A percentile compares a stretch with the other conserved stretches of the same genome.
Conservation (phyloP, 2,329 filamentous ascomycete species). For the Elsinoe batatas region DNA sequence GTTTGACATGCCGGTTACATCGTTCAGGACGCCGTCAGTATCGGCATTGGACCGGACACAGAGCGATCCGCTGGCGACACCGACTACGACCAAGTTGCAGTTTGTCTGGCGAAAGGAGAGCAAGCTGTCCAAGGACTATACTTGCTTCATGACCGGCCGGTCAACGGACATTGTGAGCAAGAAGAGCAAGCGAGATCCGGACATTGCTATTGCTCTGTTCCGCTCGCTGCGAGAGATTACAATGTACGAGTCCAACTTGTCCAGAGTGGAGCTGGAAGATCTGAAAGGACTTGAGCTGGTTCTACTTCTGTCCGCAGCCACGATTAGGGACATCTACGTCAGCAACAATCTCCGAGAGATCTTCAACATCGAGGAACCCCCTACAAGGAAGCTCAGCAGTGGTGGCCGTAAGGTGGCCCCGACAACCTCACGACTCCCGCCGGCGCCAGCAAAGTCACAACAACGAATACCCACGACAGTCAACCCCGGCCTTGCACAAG, state of each 20-base stretch:
- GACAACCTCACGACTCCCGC: slow-evolving; percentile 18
- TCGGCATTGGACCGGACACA: slow-evolving; percentile 69
- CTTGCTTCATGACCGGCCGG: slow-evolving; percentile 75
- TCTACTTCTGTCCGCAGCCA: slow-evolving; percentile 51
- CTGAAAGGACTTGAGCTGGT: slow-evolving; percentile 85
- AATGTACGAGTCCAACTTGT: slow-evolving; percentile 87
- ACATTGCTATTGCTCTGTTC: slow-evolving; percentile 90
- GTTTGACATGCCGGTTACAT: slow-evolving; percentile 81
- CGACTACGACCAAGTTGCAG: slow-evolving; percentile 57
- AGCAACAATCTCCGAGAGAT: slow-evolving; percentile 54
- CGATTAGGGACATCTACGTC: slow-evolving; percentile 54
- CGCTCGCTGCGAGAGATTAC: slow-evolving; percentile 67
- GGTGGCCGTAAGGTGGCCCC: slow-evolving; percentile 22
- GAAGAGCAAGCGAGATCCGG: slow-evolving; percentile 77
- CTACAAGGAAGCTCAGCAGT: slow-evolving; percentile 19
- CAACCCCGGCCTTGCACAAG: slow-evolving; percentile 15
- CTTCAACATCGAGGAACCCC: slow-evolving; percentile 60
- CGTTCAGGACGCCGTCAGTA: slow-evolving; percentile 69
- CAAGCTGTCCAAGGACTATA: slow-evolving; percentile 75
- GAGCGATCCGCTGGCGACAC: slow-evolving; percentile 46
- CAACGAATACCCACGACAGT: slow-evolving; percentile 1
- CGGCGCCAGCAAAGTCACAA: slow-evolving; percentile 16
- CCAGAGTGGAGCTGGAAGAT: slow-evolving; percentile 85
- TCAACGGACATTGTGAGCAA: slow-evolving; percentile 55
- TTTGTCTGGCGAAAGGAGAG: slow-evolving; percentile 89